Conservation (phyloP, 2,329 filamentous ascomycete genomes). For the Exserohilum turcica region DNA sequence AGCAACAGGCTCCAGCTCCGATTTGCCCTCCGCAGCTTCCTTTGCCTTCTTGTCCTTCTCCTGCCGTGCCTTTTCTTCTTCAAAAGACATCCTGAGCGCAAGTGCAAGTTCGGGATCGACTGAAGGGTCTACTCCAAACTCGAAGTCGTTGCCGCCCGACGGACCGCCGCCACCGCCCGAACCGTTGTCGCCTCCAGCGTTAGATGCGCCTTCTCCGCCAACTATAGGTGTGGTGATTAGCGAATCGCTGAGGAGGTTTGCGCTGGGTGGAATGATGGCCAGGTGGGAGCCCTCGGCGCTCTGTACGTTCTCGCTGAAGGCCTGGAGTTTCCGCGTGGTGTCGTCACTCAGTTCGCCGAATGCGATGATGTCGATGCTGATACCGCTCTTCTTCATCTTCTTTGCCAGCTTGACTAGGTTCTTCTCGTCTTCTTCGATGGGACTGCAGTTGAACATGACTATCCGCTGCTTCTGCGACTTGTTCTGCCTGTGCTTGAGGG, state of each 20-base stretch:
- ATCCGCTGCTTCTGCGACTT: conserved; percentile 96
- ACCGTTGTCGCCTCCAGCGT: conserved; percentile 59
- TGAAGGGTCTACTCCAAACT: conserved; percentile 88
- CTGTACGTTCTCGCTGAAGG: conserved; percentile 93
- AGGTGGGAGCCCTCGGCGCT: conserved; percentile 86
- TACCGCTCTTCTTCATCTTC: conserved; percentile 98
- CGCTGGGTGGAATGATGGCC: conserved; percentile 86
- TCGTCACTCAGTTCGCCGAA: conserved; percentile 94
- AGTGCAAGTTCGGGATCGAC: conserved; percentile 93
- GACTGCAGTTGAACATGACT: conserved; percentile 95
- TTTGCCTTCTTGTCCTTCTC: conserved; percentile 82
- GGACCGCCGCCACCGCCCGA: conserved; percentile 60
- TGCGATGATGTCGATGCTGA: conserved; percentile 90
- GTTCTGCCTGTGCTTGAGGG: conserved; percentile 96
- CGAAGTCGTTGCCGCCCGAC: conserved; percentile 68
- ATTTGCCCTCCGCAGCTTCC: conserved; percentile 72
- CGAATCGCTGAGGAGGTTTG: conserved; percentile 90
- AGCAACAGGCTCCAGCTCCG: conserved; percentile 78
- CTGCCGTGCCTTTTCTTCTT: conserved; percentile 93
- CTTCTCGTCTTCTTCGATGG: conserved; percentile 87
- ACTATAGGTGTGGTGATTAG: conserved; percentile 89
- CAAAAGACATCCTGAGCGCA: conserved; percentile 94
- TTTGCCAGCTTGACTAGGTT: conserved; percentile 86
- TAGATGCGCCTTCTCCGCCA: conserved; percentile 74
- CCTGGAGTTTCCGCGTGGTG: conserved; percentile 84